Percentiles rank a stretch among this genome's conserved stretches.
Evolutionary conservation across 139 green algal genomes (phyloP).

Genomic region (Micromonas commoda): DNA sequence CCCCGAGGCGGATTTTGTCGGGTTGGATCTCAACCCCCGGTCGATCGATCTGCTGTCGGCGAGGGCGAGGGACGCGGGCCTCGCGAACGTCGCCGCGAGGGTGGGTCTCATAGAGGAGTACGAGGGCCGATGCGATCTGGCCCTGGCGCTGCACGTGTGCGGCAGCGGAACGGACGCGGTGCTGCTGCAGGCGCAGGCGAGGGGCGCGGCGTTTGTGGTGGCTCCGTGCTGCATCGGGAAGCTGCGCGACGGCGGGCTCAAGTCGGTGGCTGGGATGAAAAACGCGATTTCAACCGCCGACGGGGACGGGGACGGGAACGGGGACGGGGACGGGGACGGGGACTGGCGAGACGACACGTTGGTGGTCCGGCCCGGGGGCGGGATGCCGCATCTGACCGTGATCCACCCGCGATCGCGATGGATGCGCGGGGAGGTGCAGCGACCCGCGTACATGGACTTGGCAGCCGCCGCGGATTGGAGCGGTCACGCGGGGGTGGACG

Average conservation of each 20-base stretch:
- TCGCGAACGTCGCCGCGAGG: constrained; percentile 44
- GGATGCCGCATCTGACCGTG: background rate
- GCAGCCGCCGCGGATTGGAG: constrained; percentile 5
- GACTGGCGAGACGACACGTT: background rate
- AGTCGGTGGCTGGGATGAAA: background rate
- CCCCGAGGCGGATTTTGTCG: constrained; percentile 47
- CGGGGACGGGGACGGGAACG: background rate
- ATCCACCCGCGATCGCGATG: background rate
- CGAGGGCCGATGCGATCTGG: constrained; percentile 51
- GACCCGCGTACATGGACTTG: background rate
- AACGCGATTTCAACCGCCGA: background rate
- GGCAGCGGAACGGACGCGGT: constrained; percentile 65
- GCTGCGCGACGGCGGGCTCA: constrained; percentile 39
- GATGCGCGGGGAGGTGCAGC: background rate
- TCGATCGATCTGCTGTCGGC: constrained; percentile 45
- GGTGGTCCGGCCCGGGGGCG: background rate
- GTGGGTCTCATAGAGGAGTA: constrained; percentile 21
- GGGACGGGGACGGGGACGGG: background rate
- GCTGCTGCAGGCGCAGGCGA: constrained; percentile 41
- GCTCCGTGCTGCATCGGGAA: constrained; percentile 69
- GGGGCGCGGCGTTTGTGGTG: constrained; percentile 50
- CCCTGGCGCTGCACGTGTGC: constrained; percentile 64
- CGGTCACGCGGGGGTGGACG: constrained; percentile 1
- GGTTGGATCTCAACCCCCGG: constrained; percentile 57
- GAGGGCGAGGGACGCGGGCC: constrained; percentile 39